Evolutionary conservation across 257 asterid genomes (phyloP).

Genomic region (Petrea volubilis): DNA sequence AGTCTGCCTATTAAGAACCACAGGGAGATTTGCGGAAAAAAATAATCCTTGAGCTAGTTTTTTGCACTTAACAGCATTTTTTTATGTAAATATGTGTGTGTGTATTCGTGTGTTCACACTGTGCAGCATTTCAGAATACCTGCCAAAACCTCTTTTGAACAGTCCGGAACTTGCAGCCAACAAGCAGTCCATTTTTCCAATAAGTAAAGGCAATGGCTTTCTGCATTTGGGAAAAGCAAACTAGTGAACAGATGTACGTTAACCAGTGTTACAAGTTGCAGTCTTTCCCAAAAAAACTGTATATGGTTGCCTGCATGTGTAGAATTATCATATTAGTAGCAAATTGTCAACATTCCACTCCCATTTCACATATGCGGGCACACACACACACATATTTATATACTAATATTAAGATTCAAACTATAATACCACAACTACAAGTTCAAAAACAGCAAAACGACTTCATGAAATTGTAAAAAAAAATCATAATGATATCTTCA

Average conservation of each 20-base stretch:
- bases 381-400: no score
- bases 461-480: background rate
- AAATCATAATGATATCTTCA: background rate
- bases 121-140: constrained; percentile 32
- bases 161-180: constrained; percentile 79
- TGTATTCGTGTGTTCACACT: no score
- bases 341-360: background rate
- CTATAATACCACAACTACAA: no score
- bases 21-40: background rate
- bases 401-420: no score
- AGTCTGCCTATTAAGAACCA: background rate
- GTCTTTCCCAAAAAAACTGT: background rate
- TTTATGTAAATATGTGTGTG: background rate
- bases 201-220: constrained; percentile 75
- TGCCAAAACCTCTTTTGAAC: constrained; percentile 73
- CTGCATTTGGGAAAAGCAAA: constrained; percentile 44
- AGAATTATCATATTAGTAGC: no score
- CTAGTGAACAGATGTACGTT: background rate
- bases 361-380: background rate
- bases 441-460: no score
- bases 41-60: background rate
- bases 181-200: constrained; percentile 48
- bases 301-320: no score
- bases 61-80: background rate
- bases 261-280: background rate